These are phyloP conservation scores for Ceratocystis eucalypticola DNA, from an alignment of 2,329 filamentous ascomycete genomes.

Conservation along the genomic window DNA sequence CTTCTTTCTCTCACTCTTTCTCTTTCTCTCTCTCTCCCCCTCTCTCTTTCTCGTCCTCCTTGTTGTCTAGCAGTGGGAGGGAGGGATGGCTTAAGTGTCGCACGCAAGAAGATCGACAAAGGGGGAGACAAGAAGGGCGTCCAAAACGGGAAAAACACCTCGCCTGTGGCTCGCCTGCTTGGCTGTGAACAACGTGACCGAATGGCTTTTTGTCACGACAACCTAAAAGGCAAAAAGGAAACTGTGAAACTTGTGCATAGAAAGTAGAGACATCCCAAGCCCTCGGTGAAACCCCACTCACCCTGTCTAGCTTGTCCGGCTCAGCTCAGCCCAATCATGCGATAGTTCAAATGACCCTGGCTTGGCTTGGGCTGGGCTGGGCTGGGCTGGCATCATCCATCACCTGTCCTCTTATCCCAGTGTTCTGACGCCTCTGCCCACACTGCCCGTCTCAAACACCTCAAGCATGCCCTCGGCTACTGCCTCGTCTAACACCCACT, in stretches of 20 bases:
- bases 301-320: conserved; percentile 12
- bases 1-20: neutral
- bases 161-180: conserved; percentile 13
- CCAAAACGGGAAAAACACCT: conserved; percentile 1
- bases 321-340: no score
- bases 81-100: neutral
- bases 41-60: neutral
- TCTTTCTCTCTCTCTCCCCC: neutral
- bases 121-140: neutral
- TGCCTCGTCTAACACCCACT: conserved; percentile 59
- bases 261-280: conserved; percentile 3
- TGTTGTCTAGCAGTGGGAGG: neutral
- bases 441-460: conserved; percentile 59
- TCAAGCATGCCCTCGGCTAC: conserved; percentile 57
- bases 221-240: neutral
- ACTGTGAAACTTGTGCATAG: neutral
- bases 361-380: conserved; percentile 28
- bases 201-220: neutral
- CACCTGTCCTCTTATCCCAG: conserved; percentile 31
- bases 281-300: conserved; percentile 10
- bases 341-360: conserved; percentile 12
- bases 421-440: conserved; percentile 43
- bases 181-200: neutral
- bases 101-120: conserved; percentile 4
- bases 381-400: conserved; percentile 20